Evolutionary conservation across 2,329 filamentous ascomycete species (phyloP), one percentile per base, ranked within the genome.

Genomic region (Rosellinia necatrix): DNA sequence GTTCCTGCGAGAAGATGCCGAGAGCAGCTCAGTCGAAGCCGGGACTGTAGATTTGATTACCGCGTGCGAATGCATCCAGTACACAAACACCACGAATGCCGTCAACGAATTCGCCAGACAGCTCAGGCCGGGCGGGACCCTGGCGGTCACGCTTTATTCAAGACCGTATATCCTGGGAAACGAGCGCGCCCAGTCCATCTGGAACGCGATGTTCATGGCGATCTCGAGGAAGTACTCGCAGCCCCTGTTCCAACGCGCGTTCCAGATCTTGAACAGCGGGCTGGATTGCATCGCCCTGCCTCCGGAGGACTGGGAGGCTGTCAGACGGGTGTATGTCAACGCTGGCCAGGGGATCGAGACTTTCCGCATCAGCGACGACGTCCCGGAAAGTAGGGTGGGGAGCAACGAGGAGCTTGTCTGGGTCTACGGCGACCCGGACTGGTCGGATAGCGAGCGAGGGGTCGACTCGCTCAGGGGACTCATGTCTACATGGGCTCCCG

Each of bases 61-160:
- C 5, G 64, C 63, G 5, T 68, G 64, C 47, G 64, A 70, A 49
- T 67, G 60, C 10, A 66, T 70, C 10, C 67, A 68, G 5, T 70
- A 58, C 55, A 65, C 62, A 8, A 56, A 66, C 13, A 43, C 62
- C 1, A 43, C 42, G 1, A 17, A 17, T 17, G 61, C 64, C 1
- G 63, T 70, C 17, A 27, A 40, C 6, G 62, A 68, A 24, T 67
- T 68, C 49, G 53, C 58, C 2, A 55, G 66, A 42, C 53, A 69
- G 42, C 51, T 69, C 3, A 62, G 51, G 32, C 34, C 56, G 6
- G 65, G 63, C n/a, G 67, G 67, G 3, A 68, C 67, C 1, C 52
- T 68, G 9, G 57, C 48, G 3, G 58, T 69, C 32, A 65, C 60
- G 2, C 61, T 52, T 27, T 69, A 70, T 25, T 55, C 54, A 2